Percentiles rank a stretch among this genome's conserved stretches.
Evolutionary conservation across 2,329 filamentous ascomycete genomes (phyloP).

Genomic region (Neofusicoccum sp.): DNA sequence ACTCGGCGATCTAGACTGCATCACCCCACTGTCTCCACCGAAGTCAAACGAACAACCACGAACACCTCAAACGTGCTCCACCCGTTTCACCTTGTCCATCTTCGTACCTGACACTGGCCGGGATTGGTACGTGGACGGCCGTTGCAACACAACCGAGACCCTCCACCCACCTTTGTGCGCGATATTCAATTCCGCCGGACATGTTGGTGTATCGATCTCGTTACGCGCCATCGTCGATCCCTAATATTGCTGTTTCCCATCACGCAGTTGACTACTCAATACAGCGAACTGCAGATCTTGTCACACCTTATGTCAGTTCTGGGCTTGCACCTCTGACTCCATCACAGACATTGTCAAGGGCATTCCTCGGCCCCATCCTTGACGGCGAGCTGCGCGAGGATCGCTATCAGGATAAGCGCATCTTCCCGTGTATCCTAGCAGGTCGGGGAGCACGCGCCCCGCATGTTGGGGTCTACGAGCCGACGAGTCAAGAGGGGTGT

Average conservation of each 20-base stretch:
- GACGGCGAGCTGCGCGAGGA: neutral
- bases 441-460: neutral
- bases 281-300: conserved; percentile 6
- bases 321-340: neutral
- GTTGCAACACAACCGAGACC: neutral
- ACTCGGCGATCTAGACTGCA: conserved; percentile 8
- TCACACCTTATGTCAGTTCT: conserved; percentile 3
- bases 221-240: conserved; percentile 7
- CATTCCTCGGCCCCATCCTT: conserved; percentile 1
- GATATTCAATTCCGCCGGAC: conserved; percentile 11
- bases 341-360: neutral
- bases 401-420: neutral
- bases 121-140: conserved; percentile 8
- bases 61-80: conserved; percentile 13
- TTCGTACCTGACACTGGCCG: neutral
- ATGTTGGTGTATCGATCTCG: neutral
- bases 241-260: conserved; percentile 2
- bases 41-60: conserved; percentile 7
- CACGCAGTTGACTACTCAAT: neutral
- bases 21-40: conserved; percentile 13
- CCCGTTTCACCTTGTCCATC: conserved; percentile 4
- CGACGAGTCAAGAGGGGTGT: conserved; percentile 8
- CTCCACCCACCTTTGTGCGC: conserved; percentile 8
- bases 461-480: neutral
- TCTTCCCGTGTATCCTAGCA: neutral